These are phyloP conservation scores for Exophiala lecanii-corni DNA, from an alignment of 2,329 filamentous ascomycete genomes.

Conservation along the genomic window DNA sequence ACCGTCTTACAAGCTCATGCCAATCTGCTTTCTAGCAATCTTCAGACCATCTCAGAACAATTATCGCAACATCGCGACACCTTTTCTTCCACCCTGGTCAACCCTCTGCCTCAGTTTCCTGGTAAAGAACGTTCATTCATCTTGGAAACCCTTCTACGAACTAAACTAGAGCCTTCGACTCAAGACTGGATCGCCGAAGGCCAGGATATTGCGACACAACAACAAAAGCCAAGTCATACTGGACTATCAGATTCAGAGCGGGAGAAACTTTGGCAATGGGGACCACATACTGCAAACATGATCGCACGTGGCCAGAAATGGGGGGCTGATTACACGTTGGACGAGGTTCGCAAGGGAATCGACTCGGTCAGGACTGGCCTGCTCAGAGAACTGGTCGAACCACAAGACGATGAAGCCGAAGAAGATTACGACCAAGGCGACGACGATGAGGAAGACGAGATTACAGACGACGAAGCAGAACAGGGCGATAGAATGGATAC, in stretches of 20 bases:
- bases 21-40: slow-evolving; percentile 66
- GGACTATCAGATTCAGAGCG: slow-evolving; percentile 46
- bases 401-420: slow-evolving; percentile 38
- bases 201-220: slow-evolving; percentile 41
- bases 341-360: slow-evolving; percentile 62
- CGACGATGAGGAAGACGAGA: slow-evolving; percentile 44
- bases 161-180: slow-evolving; percentile 75
- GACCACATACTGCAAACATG: slow-evolving; percentile 45
- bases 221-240: slow-evolving; percentile 15
- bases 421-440: slow-evolving; percentile 52
- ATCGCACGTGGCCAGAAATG: slow-evolving; percentile 46
- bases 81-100: slow-evolving; percentile 66
- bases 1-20: slow-evolving; percentile 68
- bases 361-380: slow-evolving; percentile 70
- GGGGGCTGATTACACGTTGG: slow-evolving; percentile 65
- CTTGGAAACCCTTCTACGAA: slow-evolving; percentile 67
- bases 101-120: slow-evolving; percentile 71
- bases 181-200: slow-evolving; percentile 68
- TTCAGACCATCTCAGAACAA: slow-evolving; percentile 62
- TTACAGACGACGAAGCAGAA: slow-evolving; percentile 53
- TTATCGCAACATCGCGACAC: slow-evolving; percentile 62
- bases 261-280: slow-evolving; percentile 58
- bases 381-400: slow-evolving; percentile 53
- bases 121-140: slow-evolving; percentile 63
- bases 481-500: slow-evolving; percentile 36